Conservation (phyloP, 176 grass and related monocot genomes). For the Eragrostis nindensis region DNA sequence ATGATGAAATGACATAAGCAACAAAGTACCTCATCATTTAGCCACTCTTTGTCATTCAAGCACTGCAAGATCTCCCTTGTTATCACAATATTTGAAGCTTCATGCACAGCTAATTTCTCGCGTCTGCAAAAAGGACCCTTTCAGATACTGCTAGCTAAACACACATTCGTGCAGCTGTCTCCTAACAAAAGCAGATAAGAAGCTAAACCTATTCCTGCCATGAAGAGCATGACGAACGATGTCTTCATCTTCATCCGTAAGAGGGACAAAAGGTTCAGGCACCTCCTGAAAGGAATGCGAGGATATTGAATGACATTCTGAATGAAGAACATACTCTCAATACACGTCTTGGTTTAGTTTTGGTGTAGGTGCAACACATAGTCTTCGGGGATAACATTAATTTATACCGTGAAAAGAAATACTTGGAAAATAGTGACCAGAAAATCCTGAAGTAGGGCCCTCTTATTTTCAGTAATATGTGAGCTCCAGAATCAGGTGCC, state of each 20-base stretch:
- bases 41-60: slow-evolving; percentile 59
- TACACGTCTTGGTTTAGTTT: background rate
- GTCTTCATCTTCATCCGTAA: slow-evolving; percentile 68
- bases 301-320: background rate
- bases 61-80: slow-evolving; percentile 76
- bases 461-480: slow-evolving; percentile 4
- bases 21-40: slow-evolving; percentile 78
- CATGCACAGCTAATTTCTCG: slow-evolving; percentile 58
- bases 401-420: background rate
- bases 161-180: background rate
- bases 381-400: background rate
- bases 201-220: slow-evolving; percentile 54
- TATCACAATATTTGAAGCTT: slow-evolving; percentile 77
- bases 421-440: background rate
- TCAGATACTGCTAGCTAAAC: slow-evolving; percentile 33
- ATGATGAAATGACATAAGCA: slow-evolving; percentile 17
- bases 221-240: slow-evolving; percentile 52
- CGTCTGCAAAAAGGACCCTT: slow-evolving; percentile 27
- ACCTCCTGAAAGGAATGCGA: slow-evolving; percentile 45
- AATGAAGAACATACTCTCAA: slow-evolving; percentile 1
- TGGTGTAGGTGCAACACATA: slow-evolving; percentile 19
- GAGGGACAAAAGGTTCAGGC: slow-evolving; percentile 56
- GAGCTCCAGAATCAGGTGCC: background rate
- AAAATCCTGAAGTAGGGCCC: background rate
- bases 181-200: slow-evolving; percentile 28